Conservation (phyloP, 1,284 basidiomycete genomes). For the Apiotrichum siamense region DNA sequence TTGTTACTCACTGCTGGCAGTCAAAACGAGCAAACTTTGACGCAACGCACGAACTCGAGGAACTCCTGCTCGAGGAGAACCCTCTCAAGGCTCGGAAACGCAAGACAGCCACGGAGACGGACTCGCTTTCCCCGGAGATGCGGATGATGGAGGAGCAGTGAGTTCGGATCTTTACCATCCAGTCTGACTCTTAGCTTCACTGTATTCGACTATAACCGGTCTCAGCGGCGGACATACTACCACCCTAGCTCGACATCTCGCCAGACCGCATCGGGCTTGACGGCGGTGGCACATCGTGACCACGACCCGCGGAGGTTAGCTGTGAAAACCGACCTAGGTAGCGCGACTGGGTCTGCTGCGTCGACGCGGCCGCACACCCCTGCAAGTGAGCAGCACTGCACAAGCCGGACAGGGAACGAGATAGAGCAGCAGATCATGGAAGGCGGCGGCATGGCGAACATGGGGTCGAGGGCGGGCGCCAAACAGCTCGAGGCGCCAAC, state of each 20-base stretch:
- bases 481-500: slow-evolving; percentile 10
- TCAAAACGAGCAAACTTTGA: slow-evolving; percentile 98
- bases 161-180: slow-evolving; percentile 38
- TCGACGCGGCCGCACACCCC: slow-evolving; percentile 9
- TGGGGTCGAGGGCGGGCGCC: slow-evolving; percentile 25
- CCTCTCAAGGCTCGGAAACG: slow-evolving; percentile 90
- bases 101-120: slow-evolving; percentile 80
- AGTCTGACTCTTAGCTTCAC: slow-evolving; percentile 36
- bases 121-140: slow-evolving; percentile 81
- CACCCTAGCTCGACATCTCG: slow-evolving; percentile 26
- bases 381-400: slow-evolving; percentile 10
- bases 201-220: slow-evolving; percentile 45
- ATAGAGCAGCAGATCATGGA: slow-evolving; percentile 47
- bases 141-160: slow-evolving; percentile 97
- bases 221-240: slow-evolving; percentile 44
- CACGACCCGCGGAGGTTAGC: too few relatives aligned
- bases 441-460: slow-evolving; percentile 44
- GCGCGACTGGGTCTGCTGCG: too few relatives aligned
- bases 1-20: slow-evolving; percentile 48
- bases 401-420: slow-evolving; percentile 41
- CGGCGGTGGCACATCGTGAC: slow-evolving; percentile 18
- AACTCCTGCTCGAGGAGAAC: slow-evolving; percentile 91
- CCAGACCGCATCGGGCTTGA: slow-evolving; percentile 11
- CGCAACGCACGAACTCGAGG: slow-evolving; percentile 96
- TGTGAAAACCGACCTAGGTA: too few relatives aligned